A percentile compares a stretch with the other conserved stretches of the same genome.
Evolutionary conservation across 306 rosid species (phyloP).

Genomic region (Boehmeria nivea): DNA sequence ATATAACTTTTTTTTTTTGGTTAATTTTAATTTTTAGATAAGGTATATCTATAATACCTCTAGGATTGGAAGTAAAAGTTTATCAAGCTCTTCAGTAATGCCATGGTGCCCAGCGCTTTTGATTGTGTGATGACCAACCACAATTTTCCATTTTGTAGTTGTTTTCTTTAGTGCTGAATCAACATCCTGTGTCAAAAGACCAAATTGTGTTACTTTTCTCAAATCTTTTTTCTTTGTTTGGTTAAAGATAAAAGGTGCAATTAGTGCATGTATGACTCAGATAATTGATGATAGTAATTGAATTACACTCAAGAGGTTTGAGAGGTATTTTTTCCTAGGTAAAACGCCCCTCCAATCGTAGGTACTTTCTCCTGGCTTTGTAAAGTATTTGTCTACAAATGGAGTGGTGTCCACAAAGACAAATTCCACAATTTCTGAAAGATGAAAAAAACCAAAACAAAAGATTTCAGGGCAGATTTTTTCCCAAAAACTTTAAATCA

Average conservation of each 20-base stretch:
- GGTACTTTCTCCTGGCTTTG: constrained; percentile 28
- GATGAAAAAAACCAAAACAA: neutral
- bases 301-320: constrained; percentile 52
- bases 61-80: constrained; percentile 64
- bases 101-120: constrained; percentile 65
- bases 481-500: too few relatives aligned
- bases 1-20: too few relatives aligned
- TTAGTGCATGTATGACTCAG: too few relatives aligned
- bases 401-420: constrained; percentile 91
- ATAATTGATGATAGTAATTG: too few relatives aligned
- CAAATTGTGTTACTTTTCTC: too few relatives aligned
- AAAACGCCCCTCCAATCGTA: constrained; percentile 73
- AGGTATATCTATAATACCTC: too few relatives aligned
- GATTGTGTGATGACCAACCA: constrained; percentile 79
- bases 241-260: too few relatives aligned
- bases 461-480: neutral
- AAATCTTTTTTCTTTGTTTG: too few relatives aligned
- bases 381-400: constrained; percentile 51
- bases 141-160: constrained; percentile 73
- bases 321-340: constrained; percentile 52
- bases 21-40: too few relatives aligned
- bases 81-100: constrained; percentile 46
- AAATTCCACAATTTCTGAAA: constrained; percentile 51
- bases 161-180: constrained; percentile 38
- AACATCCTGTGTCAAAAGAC: constrained; percentile 26